phyloP scores from a whole-genome alignment of 2,329 filamentous ascomycete species.

The Emmonsia crescens region DNA sequence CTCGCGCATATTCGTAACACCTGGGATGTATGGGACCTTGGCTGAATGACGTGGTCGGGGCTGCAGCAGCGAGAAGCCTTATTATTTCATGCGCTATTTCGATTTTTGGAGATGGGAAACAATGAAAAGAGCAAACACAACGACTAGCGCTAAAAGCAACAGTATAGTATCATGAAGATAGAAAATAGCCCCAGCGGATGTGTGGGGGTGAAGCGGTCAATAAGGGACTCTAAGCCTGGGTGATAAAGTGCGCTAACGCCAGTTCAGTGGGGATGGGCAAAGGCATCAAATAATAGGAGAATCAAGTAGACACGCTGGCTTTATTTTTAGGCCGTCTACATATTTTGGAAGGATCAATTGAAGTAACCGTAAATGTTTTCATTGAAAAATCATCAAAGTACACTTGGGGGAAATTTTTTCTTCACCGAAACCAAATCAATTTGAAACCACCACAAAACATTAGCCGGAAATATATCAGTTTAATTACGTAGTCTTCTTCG shows the following conservation, averaged over 20 bases:
- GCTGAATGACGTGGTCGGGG: slow-evolving; percentile 1
- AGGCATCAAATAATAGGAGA: neutral
- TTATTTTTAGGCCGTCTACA: neutral
- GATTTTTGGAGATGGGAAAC: neutral
- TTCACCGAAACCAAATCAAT: slow-evolving; percentile 7
- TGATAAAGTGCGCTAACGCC: neutral
- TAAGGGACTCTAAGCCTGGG: neutral
- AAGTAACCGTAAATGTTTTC: neutral
- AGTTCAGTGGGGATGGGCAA: neutral
- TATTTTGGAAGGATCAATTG: neutral
- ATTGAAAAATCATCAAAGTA: slow-evolving; percentile 1
- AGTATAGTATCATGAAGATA: neutral
- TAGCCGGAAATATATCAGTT: slow-evolving; percentile 1
- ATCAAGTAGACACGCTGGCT: neutral
- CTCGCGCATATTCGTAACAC: slow-evolving; percentile 3
- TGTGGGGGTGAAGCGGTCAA: neutral
- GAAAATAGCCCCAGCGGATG: neutral
- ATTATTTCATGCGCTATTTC: neutral
- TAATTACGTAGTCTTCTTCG: slow-evolving; percentile 33
- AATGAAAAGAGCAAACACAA: neutral
- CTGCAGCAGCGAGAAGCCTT: neutral
- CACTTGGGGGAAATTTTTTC: neutral
- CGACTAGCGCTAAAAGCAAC: neutral
- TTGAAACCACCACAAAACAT: slow-evolving; percentile 10
- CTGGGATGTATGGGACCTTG: neutral